These are phyloP conservation scores for Taphrina wiesneri DNA, from an alignment of 1,139 yeast genomes.

Conservation along the genomic window DNA sequence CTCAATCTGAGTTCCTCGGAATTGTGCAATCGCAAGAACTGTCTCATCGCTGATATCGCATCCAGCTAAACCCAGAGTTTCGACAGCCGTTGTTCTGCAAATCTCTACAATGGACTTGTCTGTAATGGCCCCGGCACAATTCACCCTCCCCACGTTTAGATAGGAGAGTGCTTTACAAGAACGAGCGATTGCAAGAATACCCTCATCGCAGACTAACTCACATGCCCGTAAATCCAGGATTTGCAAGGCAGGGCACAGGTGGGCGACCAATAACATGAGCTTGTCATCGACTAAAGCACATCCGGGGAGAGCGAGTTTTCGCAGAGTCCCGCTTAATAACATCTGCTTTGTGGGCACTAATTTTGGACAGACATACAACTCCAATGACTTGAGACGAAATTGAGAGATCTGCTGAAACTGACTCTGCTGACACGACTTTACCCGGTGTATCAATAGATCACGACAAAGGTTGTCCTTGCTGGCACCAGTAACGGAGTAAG, in stretches of 20 bases:
- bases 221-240: slow-evolving; percentile 82
- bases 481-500: background rate
- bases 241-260: slow-evolving; percentile 60
- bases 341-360: slow-evolving; percentile 59
- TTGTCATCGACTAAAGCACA: slow-evolving; percentile 61
- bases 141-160: slow-evolving; percentile 79
- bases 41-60: slow-evolving; percentile 74
- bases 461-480: slow-evolving; percentile 20
- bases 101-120: slow-evolving; percentile 66
- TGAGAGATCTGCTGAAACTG: slow-evolving; percentile 15
- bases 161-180: slow-evolving; percentile 58
- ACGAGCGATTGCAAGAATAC: slow-evolving; percentile 65
- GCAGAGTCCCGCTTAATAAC: slow-evolving; percentile 52
- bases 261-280: slow-evolving; percentile 56
- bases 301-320: slow-evolving; percentile 70
- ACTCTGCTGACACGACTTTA: slow-evolving; percentile 6
- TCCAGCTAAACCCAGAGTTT: slow-evolving; percentile 86
- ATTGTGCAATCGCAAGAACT: slow-evolving; percentile 74
- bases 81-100: slow-evolving; percentile 56
- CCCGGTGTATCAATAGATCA: slow-evolving; percentile 19
- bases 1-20: slow-evolving; percentile 58
- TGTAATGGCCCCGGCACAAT: slow-evolving; percentile 66
- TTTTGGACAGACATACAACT: slow-evolving; percentile 79
- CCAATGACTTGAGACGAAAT: slow-evolving; percentile 61
- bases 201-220: slow-evolving; percentile 71